A percentile compares a stretch with the other conserved stretches of the same genome.
Conservation (phyloP, 768 basidiomycete species). For the Leccinum broughii region DNA sequence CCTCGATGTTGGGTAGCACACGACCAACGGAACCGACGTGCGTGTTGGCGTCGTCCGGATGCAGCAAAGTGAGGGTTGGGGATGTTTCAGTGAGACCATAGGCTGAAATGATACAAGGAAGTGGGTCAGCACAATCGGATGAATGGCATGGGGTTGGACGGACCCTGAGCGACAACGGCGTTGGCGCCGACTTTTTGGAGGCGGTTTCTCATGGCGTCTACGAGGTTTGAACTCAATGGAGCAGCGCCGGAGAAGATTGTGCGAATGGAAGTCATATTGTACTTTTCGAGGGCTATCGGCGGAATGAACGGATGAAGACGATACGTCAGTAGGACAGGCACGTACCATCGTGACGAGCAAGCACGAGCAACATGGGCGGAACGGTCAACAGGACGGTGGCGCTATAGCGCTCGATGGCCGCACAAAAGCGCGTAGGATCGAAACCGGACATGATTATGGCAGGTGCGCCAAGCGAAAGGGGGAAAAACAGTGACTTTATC, state of each 20-base stretch:
- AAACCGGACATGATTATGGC: constrained; percentile 66
- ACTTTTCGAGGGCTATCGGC: constrained; percentile 56
- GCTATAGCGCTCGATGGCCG: constrained; percentile 62
- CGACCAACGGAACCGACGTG: constrained; percentile 69
- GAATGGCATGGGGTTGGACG: background rate
- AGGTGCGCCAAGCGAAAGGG: constrained; percentile 49
- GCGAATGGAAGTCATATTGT: constrained; percentile 61
- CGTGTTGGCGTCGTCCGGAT: constrained; percentile 39
- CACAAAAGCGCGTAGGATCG: constrained; percentile 67
- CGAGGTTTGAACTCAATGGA: constrained; percentile 68
- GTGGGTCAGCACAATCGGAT: background rate
- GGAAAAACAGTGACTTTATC: constrained; percentile 62
- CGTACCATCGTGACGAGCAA: constrained; percentile 69
- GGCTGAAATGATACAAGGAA: constrained; percentile 38
- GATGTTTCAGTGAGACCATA: constrained; percentile 86
- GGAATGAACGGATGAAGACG: background rate
- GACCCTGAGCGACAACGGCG: constrained; percentile 54
- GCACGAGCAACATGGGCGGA: constrained; percentile 80
- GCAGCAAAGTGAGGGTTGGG: constrained; percentile 63
- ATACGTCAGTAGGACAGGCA: background rate
- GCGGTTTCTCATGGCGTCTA: constrained; percentile 44
- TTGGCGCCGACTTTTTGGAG: constrained; percentile 43
- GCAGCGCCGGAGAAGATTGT: constrained; percentile 76
- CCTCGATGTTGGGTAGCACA: constrained; percentile 74
- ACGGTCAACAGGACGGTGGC: constrained; percentile 62